phyloP scores from a whole-genome alignment of 2,329 filamentous ascomycete genomes.

The Chaetomiaceae sp. region DNA sequence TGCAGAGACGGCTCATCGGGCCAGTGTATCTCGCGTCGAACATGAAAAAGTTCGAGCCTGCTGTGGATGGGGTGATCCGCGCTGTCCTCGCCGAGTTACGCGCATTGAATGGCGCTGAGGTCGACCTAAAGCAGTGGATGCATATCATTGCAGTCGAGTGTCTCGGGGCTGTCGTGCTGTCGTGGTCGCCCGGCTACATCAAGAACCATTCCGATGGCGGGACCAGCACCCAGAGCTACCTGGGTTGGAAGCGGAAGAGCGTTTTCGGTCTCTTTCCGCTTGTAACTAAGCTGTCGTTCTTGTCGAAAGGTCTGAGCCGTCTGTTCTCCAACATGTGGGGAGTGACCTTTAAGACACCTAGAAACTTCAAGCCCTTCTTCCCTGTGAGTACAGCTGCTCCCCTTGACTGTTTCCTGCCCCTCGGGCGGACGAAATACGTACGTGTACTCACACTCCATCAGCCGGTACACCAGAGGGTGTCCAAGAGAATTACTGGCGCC shows the following conservation, averaged over 20 bases:
- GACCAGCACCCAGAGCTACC: conserved; percentile 45
- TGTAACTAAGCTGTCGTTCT: conserved; percentile 36
- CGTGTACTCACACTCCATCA: not conserved
- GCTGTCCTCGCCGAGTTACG: conserved; percentile 34
- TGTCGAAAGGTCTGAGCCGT: conserved; percentile 35
- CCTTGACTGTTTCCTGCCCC: no score
- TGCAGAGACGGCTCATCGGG: conserved; percentile 46
- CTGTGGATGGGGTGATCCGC: conserved; percentile 39
- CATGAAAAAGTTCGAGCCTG: conserved; percentile 38
- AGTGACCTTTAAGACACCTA: conserved; percentile 40
- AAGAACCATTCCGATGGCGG: conserved; percentile 40
- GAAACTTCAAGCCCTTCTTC: conserved; percentile 45
- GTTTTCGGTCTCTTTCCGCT: conserved; percentile 48
- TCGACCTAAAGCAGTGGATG: conserved; percentile 53
- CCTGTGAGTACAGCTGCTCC: conserved; percentile 33
- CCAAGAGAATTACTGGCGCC: conserved; percentile 22
- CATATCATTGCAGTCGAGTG: conserved; percentile 51
- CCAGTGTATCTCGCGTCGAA: conserved; percentile 42
- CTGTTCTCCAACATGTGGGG: conserved; percentile 41
- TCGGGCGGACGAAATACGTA: not conserved
- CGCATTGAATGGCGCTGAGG: conserved; percentile 33
- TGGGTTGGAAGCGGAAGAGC: conserved; percentile 48
- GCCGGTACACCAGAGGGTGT: conserved; percentile 29
- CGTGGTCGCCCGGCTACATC: conserved; percentile 48
- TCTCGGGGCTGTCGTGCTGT: conserved; percentile 45